These are phyloP conservation scores for Cutaneotrichosporon sp. DNA, from an alignment of 1,284 basidiomycete species.

Conservation along the genomic window DNA sequence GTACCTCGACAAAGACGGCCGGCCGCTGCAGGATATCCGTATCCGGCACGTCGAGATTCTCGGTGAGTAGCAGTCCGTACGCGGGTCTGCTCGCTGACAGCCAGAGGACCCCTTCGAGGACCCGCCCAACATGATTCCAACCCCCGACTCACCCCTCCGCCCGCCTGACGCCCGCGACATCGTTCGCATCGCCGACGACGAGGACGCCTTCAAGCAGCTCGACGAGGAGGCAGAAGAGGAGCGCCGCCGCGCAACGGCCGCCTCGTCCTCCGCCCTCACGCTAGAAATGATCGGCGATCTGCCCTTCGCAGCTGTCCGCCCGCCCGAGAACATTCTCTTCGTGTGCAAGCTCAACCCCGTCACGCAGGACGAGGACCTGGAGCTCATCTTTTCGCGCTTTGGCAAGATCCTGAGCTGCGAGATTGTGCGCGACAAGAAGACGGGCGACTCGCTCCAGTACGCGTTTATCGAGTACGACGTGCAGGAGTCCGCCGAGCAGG, in stretches of 20 bases:
- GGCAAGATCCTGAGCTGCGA: constrained; percentile 95
- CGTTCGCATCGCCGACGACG: constrained; percentile 81
- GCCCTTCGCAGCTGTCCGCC: constrained; percentile 94
- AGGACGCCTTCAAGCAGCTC: constrained; percentile 60
- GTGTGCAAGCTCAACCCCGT: constrained; percentile 98
- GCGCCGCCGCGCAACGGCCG: constrained; percentile 72
- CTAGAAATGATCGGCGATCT: constrained; percentile 99
- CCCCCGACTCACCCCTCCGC: constrained; percentile 63
- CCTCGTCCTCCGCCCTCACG: constrained; percentile 86
- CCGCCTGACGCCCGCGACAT: constrained; percentile 65
- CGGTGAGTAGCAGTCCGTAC: constrained; percentile 54
- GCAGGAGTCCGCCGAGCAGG: constrained; percentile 87
- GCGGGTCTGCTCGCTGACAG: background rate
- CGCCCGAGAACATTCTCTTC: constrained; percentile 97
- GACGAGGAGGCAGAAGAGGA: constrained; percentile 79
- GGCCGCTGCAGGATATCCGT: constrained; percentile 88
- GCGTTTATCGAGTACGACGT: constrained; percentile 99
- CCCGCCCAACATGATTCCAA: constrained; percentile 65
- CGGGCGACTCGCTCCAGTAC: constrained; percentile 93
- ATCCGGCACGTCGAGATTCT: constrained; percentile 89
- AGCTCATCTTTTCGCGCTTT: constrained; percentile 94
- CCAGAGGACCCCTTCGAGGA: constrained; percentile 92
- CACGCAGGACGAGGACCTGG: constrained; percentile 90
- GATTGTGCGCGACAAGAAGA: constrained; percentile 91
- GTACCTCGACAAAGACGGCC: constrained; percentile 77